Conservation (phyloP, 352 stramenopile genomes). For the Albugo laibachii region DNA sequence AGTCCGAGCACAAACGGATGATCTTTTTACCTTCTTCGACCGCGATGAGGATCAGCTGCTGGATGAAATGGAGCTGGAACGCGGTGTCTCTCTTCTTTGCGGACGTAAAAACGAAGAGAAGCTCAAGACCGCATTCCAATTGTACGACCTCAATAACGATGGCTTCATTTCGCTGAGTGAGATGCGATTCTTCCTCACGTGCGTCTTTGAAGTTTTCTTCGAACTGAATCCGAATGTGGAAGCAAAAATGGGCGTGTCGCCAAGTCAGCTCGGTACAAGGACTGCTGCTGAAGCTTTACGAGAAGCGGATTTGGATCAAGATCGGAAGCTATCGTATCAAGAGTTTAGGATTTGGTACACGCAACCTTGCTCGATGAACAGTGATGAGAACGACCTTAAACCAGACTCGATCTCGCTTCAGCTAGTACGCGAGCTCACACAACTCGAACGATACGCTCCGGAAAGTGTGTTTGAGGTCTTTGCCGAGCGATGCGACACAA, state of each 20-base stretch:
- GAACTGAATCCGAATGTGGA: slow-evolving; percentile 53
- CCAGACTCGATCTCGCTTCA: slow-evolving; percentile 52
- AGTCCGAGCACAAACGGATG: slow-evolving; percentile 1
- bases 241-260: slow-evolving; percentile 25
- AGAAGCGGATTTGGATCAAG: slow-evolving; percentile 13
- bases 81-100: slow-evolving; percentile 12
- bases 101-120: slow-evolving; percentile 9
- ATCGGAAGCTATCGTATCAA: slow-evolving; percentile 41
- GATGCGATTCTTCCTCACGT: slow-evolving; percentile 68
- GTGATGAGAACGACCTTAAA: slow-evolving; percentile 1
- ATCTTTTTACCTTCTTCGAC: slow-evolving; percentile 10
- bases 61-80: slow-evolving; percentile 9
- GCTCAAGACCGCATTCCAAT: slow-evolving; percentile 20
- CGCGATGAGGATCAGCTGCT: slow-evolving; percentile 7
- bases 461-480: slow-evolving; percentile 78
- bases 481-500: slow-evolving; percentile 39
- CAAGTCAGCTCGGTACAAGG: slow-evolving; percentile 49
- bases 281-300: slow-evolving; percentile 65
- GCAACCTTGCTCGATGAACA: slow-evolving; percentile 11
- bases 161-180: slow-evolving; percentile 60
- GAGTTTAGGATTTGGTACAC: slow-evolving; percentile 74
- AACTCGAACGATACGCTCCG: slow-evolving; percentile 56
- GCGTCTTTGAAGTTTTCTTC: slow-evolving; percentile 76
- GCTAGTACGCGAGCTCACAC: slow-evolving; percentile 69
- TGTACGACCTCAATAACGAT: slow-evolving; percentile 71